phyloP scores from a whole-genome alignment of 192 early-diverging fungal species.

The Coemansia sp. region DNA sequence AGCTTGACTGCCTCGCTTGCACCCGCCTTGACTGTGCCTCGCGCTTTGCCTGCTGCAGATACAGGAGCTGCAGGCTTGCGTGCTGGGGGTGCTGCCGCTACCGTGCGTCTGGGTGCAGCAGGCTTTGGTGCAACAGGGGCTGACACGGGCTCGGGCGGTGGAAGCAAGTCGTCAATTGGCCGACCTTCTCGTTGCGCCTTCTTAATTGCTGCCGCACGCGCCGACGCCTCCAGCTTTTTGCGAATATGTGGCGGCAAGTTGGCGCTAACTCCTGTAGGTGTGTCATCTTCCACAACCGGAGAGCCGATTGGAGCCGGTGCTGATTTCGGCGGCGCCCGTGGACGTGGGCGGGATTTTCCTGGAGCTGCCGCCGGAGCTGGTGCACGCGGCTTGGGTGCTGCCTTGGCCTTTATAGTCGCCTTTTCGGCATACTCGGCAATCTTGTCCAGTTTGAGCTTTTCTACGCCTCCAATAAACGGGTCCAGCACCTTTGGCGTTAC shows the following conservation, averaged over 20 bases:
- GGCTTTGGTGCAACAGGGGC: conserved; percentile 13
- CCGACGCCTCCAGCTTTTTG: conserved; percentile 55
- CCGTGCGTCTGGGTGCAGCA: conserved; percentile 5
- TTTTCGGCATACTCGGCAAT: conserved; percentile 85
- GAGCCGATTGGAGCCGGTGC: neutral
- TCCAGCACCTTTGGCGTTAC: conserved; percentile 76
- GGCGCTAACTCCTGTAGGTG: conserved; percentile 27
- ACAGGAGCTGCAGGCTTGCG: conserved; percentile 41
- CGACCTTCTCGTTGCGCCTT: conserved; percentile 52
- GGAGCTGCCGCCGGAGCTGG: conserved; percentile 20
- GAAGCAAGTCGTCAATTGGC: conserved; percentile 29
- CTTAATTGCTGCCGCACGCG: conserved; percentile 47
- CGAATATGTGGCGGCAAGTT: conserved; percentile 51
- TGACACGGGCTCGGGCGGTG: conserved; percentile 18
- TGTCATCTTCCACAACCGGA: conserved; percentile 7
- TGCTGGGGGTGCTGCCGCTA: conserved; percentile 23
- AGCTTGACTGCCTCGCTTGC: conserved; percentile 69
- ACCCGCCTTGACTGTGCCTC: conserved; percentile 30
- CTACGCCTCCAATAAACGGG: conserved; percentile 76
- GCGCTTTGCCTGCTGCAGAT: conserved; percentile 18
- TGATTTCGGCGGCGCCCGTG: conserved; percentile 12
- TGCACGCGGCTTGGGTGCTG: conserved; percentile 45
- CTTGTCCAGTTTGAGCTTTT: conserved; percentile 85
- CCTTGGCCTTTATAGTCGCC: conserved; percentile 77
- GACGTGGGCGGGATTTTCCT: conserved; percentile 17